These are phyloP conservation scores for Wallacemonas sp. DNA, from an alignment of 208 protist genomes.

Conservation along the genomic window DNA sequence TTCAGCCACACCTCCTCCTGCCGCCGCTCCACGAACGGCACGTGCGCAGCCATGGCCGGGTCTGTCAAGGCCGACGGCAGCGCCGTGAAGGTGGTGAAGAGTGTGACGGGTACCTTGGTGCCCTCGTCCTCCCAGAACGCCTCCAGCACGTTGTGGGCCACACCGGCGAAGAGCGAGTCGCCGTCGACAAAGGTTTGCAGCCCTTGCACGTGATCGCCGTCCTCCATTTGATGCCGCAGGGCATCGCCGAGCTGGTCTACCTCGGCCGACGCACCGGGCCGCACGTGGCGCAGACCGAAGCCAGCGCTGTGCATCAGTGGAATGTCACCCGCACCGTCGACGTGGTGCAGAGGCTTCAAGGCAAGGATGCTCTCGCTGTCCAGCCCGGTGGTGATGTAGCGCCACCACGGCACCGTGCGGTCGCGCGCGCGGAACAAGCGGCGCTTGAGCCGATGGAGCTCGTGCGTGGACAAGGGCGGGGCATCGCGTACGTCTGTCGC, in stretches of 20 bases:
- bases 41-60: conserved; percentile 12
- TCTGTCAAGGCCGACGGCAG: conserved; percentile 42
- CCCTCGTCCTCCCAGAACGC: conserved; percentile 74
- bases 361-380: conserved; percentile 41
- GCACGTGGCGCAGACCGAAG: conserved; percentile 53
- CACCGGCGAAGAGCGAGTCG: conserved; percentile 76
- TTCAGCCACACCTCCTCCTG: conserved; percentile 66
- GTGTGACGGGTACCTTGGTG: conserved; percentile 47
- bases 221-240: conserved; percentile 63
- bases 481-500: background rate
- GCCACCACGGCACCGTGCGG: conserved; percentile 72
- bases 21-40: conserved; percentile 63
- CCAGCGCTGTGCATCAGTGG: conserved; percentile 76
- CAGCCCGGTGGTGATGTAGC: conserved; percentile 80
- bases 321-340: conserved; percentile 45
- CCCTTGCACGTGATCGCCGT: conserved; percentile 67
- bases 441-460: conserved; percentile 23
- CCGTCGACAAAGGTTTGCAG: conserved; percentile 78
- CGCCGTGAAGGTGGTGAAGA: conserved; percentile 51
- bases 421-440: conserved; percentile 55
- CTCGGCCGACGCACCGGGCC: conserved; percentile 23
- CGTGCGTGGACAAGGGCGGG: background rate
- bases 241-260: conserved; percentile 36
- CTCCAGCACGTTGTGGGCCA: conserved; percentile 64
- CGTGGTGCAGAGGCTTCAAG: conserved; percentile 53